A percentile compares a stretch with the other conserved stretches of the same genome.
Evolutionary conservation across 2,329 filamentous ascomycete genomes (phyloP).

Genomic region (Phialophora chinensis): DNA sequence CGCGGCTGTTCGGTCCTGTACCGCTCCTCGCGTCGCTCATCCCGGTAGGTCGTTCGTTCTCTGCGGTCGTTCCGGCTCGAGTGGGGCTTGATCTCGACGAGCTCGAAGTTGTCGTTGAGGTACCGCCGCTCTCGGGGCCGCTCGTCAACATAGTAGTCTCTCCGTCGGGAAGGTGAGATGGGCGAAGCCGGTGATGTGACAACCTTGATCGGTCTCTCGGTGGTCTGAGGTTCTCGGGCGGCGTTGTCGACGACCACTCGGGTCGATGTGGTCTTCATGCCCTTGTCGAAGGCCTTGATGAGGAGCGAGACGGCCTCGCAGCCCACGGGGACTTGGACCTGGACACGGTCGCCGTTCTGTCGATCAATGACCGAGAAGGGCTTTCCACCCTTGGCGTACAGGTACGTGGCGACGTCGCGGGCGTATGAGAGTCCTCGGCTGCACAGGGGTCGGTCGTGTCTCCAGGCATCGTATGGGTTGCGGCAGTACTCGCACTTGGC

Average conservation of each 20-base stretch:
- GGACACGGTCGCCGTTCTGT: slow-evolving; percentile 46
- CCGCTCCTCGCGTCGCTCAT: slow-evolving; percentile 23
- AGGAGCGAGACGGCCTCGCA: slow-evolving; percentile 47
- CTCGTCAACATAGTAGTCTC: slow-evolving; percentile 22
- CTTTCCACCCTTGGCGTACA: slow-evolving; percentile 46
- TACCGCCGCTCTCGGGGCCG: slow-evolving; percentile 25
- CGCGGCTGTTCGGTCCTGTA: slow-evolving; percentile 14
- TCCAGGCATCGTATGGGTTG: slow-evolving; percentile 42
- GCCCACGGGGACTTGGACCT: slow-evolving; percentile 51
- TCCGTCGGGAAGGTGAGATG: slow-evolving; percentile 13
- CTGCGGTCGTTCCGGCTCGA: slow-evolving; percentile 23
- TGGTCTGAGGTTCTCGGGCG: slow-evolving; percentile 6
- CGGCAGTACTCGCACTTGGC: slow-evolving; percentile 44
- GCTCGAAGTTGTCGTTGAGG: slow-evolving; percentile 16
- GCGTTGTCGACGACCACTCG: slow-evolving; percentile 21
- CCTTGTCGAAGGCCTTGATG: slow-evolving; percentile 52
- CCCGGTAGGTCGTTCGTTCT: slow-evolving; percentile 23
- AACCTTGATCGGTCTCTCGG: slow-evolving; percentile 15
- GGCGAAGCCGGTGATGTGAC: slow-evolving; percentile 13
- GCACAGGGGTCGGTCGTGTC: slow-evolving; percentile 44
- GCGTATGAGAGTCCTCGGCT: slow-evolving; percentile 44
- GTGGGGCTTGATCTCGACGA: slow-evolving; percentile 32
- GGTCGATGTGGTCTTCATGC: slow-evolving; percentile 41
- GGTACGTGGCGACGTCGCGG: slow-evolving; percentile 45
- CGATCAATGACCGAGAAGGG: slow-evolving; percentile 52